Evolutionary conservation across 495 filamentous ascomycete species (phyloP).

Genomic region (Cudoniella acicularis): DNA sequence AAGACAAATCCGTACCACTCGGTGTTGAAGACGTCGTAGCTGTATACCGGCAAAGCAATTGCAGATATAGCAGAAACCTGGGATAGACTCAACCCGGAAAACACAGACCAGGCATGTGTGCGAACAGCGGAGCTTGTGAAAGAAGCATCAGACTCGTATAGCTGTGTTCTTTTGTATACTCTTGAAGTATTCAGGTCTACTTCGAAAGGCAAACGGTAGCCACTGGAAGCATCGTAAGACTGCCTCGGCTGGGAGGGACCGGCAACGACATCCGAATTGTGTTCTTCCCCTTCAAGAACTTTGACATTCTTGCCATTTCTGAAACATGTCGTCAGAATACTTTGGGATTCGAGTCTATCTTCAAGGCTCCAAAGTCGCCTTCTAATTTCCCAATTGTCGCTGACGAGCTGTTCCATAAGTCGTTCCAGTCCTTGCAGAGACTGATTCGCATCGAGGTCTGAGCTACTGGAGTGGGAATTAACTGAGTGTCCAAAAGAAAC

Average conservation of each 20-base stretch:
- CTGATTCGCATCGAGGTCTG: background rate
- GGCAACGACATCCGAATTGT: too few relatives aligned
- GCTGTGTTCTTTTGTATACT: slow-evolving; percentile 2
- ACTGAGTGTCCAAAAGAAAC: too few relatives aligned
- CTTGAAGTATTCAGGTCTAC: slow-evolving; percentile 2
- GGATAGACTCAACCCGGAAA: slow-evolving; percentile 9
- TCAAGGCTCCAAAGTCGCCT: background rate
- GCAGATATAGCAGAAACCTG: slow-evolving; percentile 1
- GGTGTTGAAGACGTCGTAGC: slow-evolving; percentile 38
- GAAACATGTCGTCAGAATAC: background rate
- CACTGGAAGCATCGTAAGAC: too few relatives aligned
- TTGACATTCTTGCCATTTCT: background rate
- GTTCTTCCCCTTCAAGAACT: background rate
- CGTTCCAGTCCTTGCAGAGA: background rate
- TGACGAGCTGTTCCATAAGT: background rate
- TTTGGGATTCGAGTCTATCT: background rate
- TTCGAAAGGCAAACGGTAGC: background rate
- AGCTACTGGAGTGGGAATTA: too few relatives aligned
- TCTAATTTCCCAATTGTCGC: slow-evolving; percentile 3
- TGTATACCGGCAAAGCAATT: background rate
- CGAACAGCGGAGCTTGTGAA: slow-evolving; percentile 1
- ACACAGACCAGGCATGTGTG: slow-evolving; percentile 8
- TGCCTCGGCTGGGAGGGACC: too few relatives aligned
- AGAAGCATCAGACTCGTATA: background rate
- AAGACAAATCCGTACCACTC: slow-evolving; percentile 51